Percentiles rank a stretch among this genome's conserved stretches.
phyloP scores from a whole-genome alignment of 495 filamentous ascomycete genomes.

The Pyrenula massariospora region DNA sequence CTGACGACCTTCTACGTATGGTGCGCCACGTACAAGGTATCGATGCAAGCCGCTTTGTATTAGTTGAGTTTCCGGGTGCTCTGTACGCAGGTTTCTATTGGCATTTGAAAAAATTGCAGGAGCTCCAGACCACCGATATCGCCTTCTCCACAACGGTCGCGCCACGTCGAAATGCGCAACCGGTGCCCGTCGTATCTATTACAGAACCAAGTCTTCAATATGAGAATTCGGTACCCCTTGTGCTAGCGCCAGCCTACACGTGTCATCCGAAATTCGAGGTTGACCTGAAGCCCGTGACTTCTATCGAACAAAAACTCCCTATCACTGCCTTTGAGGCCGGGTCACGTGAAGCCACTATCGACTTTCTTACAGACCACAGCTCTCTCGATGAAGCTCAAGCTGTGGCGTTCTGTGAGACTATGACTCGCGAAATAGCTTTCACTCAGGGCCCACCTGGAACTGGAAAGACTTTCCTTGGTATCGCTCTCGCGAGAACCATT shows the following conservation, averaged over 20 bases:
- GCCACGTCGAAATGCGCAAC: conserved; percentile 13
- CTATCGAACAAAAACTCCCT: conserved; percentile 13
- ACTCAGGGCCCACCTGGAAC: conserved; percentile 72
- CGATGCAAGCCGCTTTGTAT: conserved; percentile 8
- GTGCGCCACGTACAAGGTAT: neutral
- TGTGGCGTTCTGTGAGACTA: conserved; percentile 37
- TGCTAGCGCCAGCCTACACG: conserved; percentile 25
- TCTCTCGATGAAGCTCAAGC: conserved; percentile 47
- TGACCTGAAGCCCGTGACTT: conserved; percentile 24
- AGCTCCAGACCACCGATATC: conserved; percentile 13
- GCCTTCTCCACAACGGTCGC: conserved; percentile 49
- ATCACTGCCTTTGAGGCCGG: conserved; percentile 12
- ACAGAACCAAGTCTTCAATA: conserved; percentile 5
- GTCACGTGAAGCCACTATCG: conserved; percentile 4
- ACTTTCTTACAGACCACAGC: conserved; percentile 18
- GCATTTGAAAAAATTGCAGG: conserved; percentile 9
- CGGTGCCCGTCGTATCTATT: conserved; percentile 16
- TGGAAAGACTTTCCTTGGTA: conserved; percentile 40
- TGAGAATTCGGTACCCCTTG: neutral
- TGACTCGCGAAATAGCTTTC: conserved; percentile 42
- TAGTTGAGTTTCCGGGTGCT: conserved; percentile 56
- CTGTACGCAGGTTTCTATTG: conserved; percentile 27
- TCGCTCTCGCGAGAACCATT: conserved; percentile 40
- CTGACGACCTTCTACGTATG: neutral
- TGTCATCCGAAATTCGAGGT: conserved; percentile 29